phyloP scores from a whole-genome alignment of 495 filamentous ascomycete species.

The Hypoxylon intermedium region DNA sequence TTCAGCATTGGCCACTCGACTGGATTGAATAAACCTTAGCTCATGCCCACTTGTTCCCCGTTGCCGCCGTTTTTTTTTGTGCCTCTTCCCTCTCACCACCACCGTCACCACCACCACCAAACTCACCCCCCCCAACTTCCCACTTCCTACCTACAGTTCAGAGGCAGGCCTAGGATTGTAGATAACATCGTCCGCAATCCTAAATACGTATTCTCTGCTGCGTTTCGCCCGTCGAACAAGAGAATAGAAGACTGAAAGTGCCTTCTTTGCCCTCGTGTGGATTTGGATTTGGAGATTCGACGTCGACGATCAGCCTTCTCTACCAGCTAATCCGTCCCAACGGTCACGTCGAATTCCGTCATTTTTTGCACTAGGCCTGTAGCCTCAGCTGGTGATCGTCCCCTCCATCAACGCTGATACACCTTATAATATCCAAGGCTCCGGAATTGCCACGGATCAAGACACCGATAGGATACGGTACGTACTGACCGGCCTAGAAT shows the following conservation, averaged over 20 bases:
- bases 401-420: conserved; percentile 8
- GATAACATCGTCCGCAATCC: conserved; percentile 34
- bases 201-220: conserved; percentile 21
- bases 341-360: conserved; percentile 28
- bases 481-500: conserved; percentile 22
- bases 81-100: conserved; percentile 4
- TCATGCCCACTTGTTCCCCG: conserved; percentile 10
- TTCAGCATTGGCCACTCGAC: conserved; percentile 17
- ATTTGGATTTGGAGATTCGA: conserved; percentile 20
- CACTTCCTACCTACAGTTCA: conserved; percentile 34
- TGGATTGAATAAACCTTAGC: conserved; percentile 26
- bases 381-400: conserved; percentile 23
- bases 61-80: conserved; percentile 28
- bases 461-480: conserved; percentile 15
- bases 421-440: conserved; percentile 12
- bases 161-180: conserved; percentile 41
- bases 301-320: conserved; percentile 1
- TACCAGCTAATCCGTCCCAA: conserved; percentile 4
- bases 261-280: conserved; percentile 25
- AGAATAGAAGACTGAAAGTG: conserved; percentile 19
- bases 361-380: conserved; percentile 19
- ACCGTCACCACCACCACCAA: conserved; percentile 13
- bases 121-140: conserved; percentile 5
- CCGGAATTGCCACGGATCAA: conserved; percentile 12
- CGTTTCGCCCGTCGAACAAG: conserved; percentile 33